A percentile compares a stretch with the other conserved stretches of the same genome.
Conservation (phyloP, 164 flowering plant species). For the Aristolochia contorta region DNA sequence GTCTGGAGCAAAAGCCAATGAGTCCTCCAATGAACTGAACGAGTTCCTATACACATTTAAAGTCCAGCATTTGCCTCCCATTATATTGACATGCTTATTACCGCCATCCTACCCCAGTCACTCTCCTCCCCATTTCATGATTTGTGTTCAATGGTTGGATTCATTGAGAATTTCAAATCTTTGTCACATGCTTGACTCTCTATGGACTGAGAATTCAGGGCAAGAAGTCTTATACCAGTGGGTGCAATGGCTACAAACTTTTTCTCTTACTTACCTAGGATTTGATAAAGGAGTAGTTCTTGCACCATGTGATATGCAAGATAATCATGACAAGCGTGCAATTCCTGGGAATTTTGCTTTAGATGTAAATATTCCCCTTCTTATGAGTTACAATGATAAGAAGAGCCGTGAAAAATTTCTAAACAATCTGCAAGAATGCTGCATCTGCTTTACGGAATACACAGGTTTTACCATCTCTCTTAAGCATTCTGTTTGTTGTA, state of each 20-base stretch:
- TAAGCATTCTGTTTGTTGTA: neutral
- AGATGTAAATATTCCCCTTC: slow-evolving; percentile 50
- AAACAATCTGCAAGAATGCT: slow-evolving; percentile 55
- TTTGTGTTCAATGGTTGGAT: slow-evolving; percentile 69
- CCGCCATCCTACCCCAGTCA: slow-evolving; percentile 85
- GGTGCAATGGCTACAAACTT: slow-evolving; percentile 72
- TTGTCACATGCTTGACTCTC: slow-evolving; percentile 60
- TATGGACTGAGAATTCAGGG: slow-evolving; percentile 55
- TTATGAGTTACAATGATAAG: slow-evolving; percentile 62
- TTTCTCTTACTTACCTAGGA: slow-evolving; percentile 58
- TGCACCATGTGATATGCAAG: slow-evolving; percentile 41
- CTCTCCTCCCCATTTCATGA: slow-evolving; percentile 53
- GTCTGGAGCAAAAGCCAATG: slow-evolving; percentile 12
- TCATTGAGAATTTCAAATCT: slow-evolving; percentile 42
- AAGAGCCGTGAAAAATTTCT: slow-evolving; percentile 46
- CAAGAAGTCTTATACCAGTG: slow-evolving; percentile 69
- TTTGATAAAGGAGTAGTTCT: slow-evolving; percentile 42
- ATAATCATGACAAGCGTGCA: slow-evolving; percentile 53
- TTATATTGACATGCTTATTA: slow-evolving; percentile 61
- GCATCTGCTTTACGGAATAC: slow-evolving; percentile 72
- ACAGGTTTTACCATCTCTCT: slow-evolving; percentile 37
- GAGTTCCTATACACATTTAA: slow-evolving; percentile 54
- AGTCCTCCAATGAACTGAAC: slow-evolving; percentile 14
- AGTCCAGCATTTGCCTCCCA: slow-evolving; percentile 70
- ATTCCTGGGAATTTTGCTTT: slow-evolving; percentile 53